Evolutionary conservation across 2,329 filamentous ascomycete genomes (phyloP), one percentile per base, ranked within the genome.

Genomic region (Sporothrix phasma): DNA sequence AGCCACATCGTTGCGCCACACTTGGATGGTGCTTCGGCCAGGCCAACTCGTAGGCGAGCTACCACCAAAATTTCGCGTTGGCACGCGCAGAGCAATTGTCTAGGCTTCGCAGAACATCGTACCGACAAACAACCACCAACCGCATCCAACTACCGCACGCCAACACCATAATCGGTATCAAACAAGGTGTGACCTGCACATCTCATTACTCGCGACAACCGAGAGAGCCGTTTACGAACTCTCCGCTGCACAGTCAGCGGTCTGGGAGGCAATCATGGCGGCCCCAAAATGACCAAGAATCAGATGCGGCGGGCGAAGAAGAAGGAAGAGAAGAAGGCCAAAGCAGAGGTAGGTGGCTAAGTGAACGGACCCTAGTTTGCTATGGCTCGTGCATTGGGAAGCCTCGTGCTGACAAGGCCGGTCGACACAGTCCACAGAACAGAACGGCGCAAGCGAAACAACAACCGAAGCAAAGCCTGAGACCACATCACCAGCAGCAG

Each of bases 241-340:
- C 10, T 43, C 37, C 41, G 51, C 62, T 41, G 51, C 62, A 31
- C 22, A 34, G 62, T 15, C 53, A 49, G 62, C 62, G 54, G 62
- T 43, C 54, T 60, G 64, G 61, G 46, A 54, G 54, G 61, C 76
- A 79, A 59, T 75, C 73, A 88, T 87, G 85, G 84, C 83, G 71
- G 75, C 79, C 69, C 81, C 69, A 95, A 93, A 79, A 86, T 88
- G 80, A 92, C 88, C 74, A 97, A 97, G 81, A 97, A 97, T 77
- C 91, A 96, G 77, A 88, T 92, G 80, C 85, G 92, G 75, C 87
- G 93, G 75, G 89, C 91, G 58, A 92, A 93, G 81, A 96, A 94
- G 84, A 97, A 96, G 86, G 89, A 91, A 71, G 85, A 90, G 73
- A 95, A 95, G 79, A 86, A 86, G 72, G 76, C 84, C 69, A 77